Base-by-base conservation (phyloP, 805 yeast species). In the Sugiyamaella americana region DNA sequence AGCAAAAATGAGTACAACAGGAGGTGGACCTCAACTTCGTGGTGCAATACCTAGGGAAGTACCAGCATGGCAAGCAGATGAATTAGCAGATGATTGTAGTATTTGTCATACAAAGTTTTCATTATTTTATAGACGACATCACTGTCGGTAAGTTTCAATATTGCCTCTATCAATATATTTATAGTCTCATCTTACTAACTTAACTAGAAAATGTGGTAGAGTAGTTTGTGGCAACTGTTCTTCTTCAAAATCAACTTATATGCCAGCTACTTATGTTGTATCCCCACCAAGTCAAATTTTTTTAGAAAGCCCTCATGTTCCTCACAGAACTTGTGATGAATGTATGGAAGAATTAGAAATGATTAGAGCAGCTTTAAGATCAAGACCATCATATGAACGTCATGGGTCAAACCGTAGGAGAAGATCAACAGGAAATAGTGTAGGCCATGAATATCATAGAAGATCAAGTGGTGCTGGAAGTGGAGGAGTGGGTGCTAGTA, bases 141-240 rank as follows among this genome's bases (percentile, higher is more conserved):
- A 87, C 62, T 87, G 96, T 63, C 71, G 93, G 44, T 71, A 67
- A 49, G 59, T 45, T 62, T 19, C 10, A 30, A 20, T 11, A 17
- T 22, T 6, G 8, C 42, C 36, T 13, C 11, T n/a, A 10, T 36
- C 64, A 72, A 26, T 26, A 26, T 26, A 8, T 35, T 35, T 11
- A 35, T 6, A 35, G 37, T 10, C 11, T 11, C n/a, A 29, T 29
- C 11, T 29, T 35, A 35, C 17, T 35, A 35, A 35, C 37, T 5
- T 8, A 26, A 26, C 5, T 38, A 38, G 41, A 11, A 64, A 66
- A 48, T 87, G 96, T 66, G 96, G 96, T 2, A 69, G 79, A 29
- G 82, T 87, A 0, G 85, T 82, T 16, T 87, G 96, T 63, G 82
- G 79, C 24, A 57, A 61, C 35, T 87, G 96, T 58, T 80, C 91